Evolutionary conservation across 192 early-diverging fungal genomes (phyloP), one percentile per base, ranked within the genome.

Genomic region (Mortierella alpina): DNA sequence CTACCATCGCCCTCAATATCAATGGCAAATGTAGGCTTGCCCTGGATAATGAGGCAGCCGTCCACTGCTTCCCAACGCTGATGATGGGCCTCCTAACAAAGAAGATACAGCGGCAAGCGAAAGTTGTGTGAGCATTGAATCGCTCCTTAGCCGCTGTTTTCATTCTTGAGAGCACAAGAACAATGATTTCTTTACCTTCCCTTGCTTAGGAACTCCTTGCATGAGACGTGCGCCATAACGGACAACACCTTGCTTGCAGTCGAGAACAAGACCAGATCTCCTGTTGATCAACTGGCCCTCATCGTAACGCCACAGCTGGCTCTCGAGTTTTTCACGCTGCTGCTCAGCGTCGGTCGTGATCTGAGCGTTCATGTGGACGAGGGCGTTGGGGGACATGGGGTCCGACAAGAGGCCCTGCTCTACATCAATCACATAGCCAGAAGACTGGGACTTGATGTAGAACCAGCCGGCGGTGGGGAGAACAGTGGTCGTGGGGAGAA

Each of bases 261-360:
- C 81, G n/a, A 82, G 68, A 50, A 73, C 72, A 40, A 71, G 57
- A 10, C 63, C 62, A 54, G 72, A 75, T 61, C 81, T 63, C 45
- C 64, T 70, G 73, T 82, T 82, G 73, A 82, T 75, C 39, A 82
- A 42, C 31, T 82, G 63, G 20, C 81, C 81, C 18, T 53, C 61
- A 51, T 82, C 48, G 53, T 82, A 75, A 20, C 72, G 50, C 81
- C 81, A 82, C 58, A 82, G 68, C 68, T 82, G 81, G 9, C 63
- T 67, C 47, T 79, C 76, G 59, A 68, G 56, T 53, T 71, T 67
- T 45, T 68, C 31, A 44, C 56, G 45, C 40, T 79, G 63, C 7
- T 31, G 50, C 13, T 66, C 67, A 11, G 66, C n/a, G 54, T 41
- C 45, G 15, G 48, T 47, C 14, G 58, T 68, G 53, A 79, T 47